Base-by-base conservation (phyloP, 2,329 filamentous ascomycete genomes). In the Botrytis pseudocinerea region DNA sequence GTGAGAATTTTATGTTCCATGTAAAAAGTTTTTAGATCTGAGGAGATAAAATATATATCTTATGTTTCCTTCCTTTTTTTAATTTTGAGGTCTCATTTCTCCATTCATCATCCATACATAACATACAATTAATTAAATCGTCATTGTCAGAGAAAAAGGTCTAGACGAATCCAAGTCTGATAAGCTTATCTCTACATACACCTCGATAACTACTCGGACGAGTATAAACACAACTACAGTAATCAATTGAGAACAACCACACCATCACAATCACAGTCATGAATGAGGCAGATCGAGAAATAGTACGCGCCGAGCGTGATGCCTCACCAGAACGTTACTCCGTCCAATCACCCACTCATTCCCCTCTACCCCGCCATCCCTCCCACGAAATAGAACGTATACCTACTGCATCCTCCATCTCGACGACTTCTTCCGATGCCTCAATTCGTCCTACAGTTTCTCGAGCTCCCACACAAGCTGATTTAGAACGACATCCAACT, bases 401-500 rank as follows among this genome's bases (percentile, higher is more conserved):
- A n/a, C 78, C 84, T 32, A 87, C 88, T 7, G 82, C 83, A 2
- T 88, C 86, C 7, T 87, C 87, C 7, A 86, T 86, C 9, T 85
- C 84, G 0, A 84, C 84, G 28, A 80, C 80, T 59, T 48, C 59
- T 7, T 63, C 57, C 60, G 82, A 75, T 16, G 78, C 79, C 16
- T 79, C 79, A 62, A 78, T 82, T 71, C 80, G 85, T 73, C 83
- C 82, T 69, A 82, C 80, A 73, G 87, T 93, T 82, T 89, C 87
- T 78, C 86, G 90, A 70, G 80, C 89, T n/a, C 85, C 89, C 8
- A 93, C 91, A 6, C 86, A 90, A 75, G 83, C 85, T 77, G 91
- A 93, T 79, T 85, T 93, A 57, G 91, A 93, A 80, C 85, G 90
- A 73, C 88, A 93, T 76, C 88, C 88, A 28, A 93, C 91, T 14